Conservation (phyloP, 148 eudicot species). For the Chenopodium quinoa region DNA sequence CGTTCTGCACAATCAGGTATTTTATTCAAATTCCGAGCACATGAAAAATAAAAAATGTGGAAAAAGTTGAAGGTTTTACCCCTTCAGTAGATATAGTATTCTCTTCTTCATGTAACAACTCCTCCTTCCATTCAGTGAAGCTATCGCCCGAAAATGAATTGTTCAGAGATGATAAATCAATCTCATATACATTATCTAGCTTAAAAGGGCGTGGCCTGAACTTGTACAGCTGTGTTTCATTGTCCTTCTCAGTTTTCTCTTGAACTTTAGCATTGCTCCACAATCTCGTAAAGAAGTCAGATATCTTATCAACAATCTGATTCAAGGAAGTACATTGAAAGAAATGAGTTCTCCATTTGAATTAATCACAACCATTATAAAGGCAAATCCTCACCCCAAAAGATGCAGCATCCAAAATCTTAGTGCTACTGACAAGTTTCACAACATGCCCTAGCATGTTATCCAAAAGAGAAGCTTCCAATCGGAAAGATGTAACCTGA, state of each 20-base stretch:
- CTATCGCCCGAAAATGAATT: slow-evolving; percentile 51
- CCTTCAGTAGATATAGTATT: slow-evolving; percentile 15
- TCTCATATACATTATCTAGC: slow-evolving; percentile 60
- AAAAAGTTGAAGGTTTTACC: slow-evolving; percentile 32
- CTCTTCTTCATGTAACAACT: slow-evolving; percentile 54
- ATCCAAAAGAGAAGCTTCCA: slow-evolving; percentile 54
- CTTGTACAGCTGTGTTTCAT: slow-evolving; percentile 64
- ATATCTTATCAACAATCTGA: slow-evolving; percentile 68
- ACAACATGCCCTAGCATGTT: slow-evolving; percentile 56
- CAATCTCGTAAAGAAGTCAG: slow-evolving; percentile 54
- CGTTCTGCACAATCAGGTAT: slow-evolving; percentile 34
- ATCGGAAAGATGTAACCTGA: slow-evolving; percentile 52
- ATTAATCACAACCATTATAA: slow-evolving; percentile 2
- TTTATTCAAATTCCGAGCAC: slow-evolving; percentile 3
- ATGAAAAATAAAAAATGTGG: not conserved
- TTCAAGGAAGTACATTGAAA: slow-evolving; percentile 8
- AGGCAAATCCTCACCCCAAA: slow-evolving; percentile 45
- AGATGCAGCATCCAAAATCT: slow-evolving; percentile 49
- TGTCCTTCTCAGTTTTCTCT: slow-evolving; percentile 49
- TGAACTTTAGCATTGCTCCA: slow-evolving; percentile 76
- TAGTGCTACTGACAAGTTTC: slow-evolving; percentile 51
- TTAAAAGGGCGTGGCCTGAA: slow-evolving; percentile 82
- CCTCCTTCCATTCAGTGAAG: slow-evolving; percentile 87
- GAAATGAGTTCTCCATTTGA: slow-evolving; percentile 13
- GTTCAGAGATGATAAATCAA: slow-evolving; percentile 58